phyloP scores from a whole-genome alignment of 495 filamentous ascomycete genomes.

The Durotheca rogersii region DNA sequence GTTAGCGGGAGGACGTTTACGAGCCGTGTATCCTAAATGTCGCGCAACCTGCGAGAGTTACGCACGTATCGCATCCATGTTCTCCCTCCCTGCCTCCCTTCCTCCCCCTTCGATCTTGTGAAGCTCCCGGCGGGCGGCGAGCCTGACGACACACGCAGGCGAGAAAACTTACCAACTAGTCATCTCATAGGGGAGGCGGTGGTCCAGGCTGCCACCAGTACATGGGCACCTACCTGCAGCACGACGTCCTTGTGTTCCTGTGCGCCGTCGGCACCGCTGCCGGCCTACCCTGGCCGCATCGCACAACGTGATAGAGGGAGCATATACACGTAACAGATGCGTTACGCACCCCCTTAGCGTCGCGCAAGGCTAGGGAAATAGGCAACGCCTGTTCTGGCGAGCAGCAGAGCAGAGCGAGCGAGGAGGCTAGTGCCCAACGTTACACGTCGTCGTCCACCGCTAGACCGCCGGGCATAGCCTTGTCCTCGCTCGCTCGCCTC shows the following conservation, averaged over 20 bases:
- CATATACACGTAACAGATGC: neutral
- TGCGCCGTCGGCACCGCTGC: constrained; percentile 20
- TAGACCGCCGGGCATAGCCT: neutral
- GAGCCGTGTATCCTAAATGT: neutral
- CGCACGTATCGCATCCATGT: constrained; percentile 14
- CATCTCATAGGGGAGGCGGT: too few species aligned
- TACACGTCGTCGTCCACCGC: constrained; percentile 16
- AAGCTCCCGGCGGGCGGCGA: too few species aligned
- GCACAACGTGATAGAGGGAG: neutral
- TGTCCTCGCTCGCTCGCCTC: too few species aligned
- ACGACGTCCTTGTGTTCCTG: constrained; percentile 15
- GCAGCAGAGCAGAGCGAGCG: too few species aligned
- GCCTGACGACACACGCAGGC: too few species aligned
- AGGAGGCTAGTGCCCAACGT: constrained; percentile 20
- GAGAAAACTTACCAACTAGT: too few species aligned
- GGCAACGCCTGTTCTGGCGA: too few species aligned
- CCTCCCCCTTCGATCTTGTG: too few species aligned
- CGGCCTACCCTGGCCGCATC: constrained; percentile 15
- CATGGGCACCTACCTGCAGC: constrained; percentile 10
- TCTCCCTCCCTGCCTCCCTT: too few species aligned
- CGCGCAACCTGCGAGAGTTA: constrained; percentile 8
- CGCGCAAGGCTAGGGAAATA: neutral
- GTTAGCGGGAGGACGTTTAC: too few species aligned
- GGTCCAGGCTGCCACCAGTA: too few species aligned
- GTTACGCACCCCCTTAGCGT: neutral